Conservation (phyloP, 2,329 filamentous ascomycete species). For the Claviceps cyperi region DNA sequence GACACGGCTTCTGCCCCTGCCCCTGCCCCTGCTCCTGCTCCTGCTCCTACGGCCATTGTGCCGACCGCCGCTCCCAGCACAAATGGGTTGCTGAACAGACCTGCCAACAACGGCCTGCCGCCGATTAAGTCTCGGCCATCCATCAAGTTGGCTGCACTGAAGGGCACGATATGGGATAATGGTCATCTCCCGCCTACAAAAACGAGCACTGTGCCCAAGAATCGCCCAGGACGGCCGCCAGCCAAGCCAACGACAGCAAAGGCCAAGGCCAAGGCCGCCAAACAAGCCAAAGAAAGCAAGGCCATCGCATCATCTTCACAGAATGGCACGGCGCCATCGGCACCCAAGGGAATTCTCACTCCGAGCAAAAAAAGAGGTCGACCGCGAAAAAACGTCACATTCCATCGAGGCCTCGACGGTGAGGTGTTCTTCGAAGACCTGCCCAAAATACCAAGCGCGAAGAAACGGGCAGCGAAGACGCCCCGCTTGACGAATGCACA, state of each 20-base stretch:
- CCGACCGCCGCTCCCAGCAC: neutral
- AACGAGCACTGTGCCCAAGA: constrained; percentile 9
- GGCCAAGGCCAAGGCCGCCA: neutral
- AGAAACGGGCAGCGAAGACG: constrained; percentile 6
- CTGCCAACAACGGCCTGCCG: constrained; percentile 4
- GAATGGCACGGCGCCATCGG: constrained; percentile 6
- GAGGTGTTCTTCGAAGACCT: constrained; percentile 40
- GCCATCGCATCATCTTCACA: neutral
- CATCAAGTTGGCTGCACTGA: constrained; percentile 22
- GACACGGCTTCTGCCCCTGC: constrained; percentile 1
- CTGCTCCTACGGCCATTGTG: neutral
- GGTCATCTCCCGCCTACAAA: constrained; percentile 10
- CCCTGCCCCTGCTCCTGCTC: neutral
- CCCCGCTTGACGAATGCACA: constrained; percentile 12
- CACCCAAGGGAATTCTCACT: constrained; percentile 42
- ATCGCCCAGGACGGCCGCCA: neutral
- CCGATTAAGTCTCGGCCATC: constrained; percentile 12
- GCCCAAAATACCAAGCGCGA: constrained; percentile 22
- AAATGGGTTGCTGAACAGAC: constrained; percentile 1
- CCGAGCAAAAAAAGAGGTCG: constrained; percentile 30
- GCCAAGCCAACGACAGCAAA: neutral
- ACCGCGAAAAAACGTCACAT: constrained; percentile 40
- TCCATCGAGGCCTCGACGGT: constrained; percentile 23
- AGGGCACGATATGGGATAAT: constrained; percentile 24
- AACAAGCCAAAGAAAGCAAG: neutral